Evolutionary conservation across 1,284 basidiomycete species (phyloP).

Genomic region (Macrocybe sp.): DNA sequence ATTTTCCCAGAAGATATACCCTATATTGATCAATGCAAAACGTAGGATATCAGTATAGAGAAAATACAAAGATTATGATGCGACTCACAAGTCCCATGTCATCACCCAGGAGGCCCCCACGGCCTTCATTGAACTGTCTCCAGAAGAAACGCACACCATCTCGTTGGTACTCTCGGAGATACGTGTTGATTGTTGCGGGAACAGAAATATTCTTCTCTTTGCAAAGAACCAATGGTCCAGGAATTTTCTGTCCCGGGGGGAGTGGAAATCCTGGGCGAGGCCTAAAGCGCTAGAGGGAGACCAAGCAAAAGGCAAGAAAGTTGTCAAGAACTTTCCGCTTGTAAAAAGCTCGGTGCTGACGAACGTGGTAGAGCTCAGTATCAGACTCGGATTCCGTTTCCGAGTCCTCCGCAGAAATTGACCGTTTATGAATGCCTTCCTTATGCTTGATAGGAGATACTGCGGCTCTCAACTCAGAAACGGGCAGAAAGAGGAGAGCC

Average conservation of each 20-base stretch:
- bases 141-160: constrained; percentile 79
- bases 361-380: constrained; percentile 19
- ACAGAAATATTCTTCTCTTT: constrained; percentile 43
- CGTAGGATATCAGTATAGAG: constrained; percentile 4
- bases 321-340: background rate
- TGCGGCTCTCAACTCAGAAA: too few relatives aligned
- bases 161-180: constrained; percentile 79
- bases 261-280: constrained; percentile 54
- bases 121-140: constrained; percentile 52
- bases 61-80: constrained; percentile 20
- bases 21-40: constrained; percentile 11
- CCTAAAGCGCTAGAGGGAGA: constrained; percentile 24
- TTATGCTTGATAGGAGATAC: background rate
- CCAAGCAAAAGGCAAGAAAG: background rate
- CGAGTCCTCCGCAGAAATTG: constrained; percentile 14
- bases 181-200: constrained; percentile 72
- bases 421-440: too few relatives aligned
- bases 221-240: constrained; percentile 46
- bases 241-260: constrained; percentile 32
- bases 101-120: constrained; percentile 78
- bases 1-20: constrained; percentile 13
- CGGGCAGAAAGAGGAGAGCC: background rate
- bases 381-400: constrained; percentile 35
- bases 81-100: constrained; percentile 78
- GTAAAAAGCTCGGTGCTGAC: background rate